Base-by-base conservation (phyloP, 2,329 filamentous ascomycete genomes). In the Ophiostoma quercus region DNA sequence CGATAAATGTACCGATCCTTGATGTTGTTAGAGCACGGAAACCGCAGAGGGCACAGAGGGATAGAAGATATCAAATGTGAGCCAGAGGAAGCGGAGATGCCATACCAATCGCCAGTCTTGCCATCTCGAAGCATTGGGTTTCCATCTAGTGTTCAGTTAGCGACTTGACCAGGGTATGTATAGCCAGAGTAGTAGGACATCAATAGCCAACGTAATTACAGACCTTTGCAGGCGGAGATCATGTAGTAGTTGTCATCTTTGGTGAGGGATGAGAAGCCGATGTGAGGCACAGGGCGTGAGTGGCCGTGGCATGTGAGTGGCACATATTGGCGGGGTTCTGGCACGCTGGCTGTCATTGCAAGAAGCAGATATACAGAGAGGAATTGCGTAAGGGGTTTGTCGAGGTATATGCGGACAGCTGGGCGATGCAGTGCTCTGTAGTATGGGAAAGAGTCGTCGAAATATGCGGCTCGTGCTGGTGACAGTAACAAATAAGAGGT, bases 81-180 rank as follows among this genome's bases (percentile, higher is more conserved):
- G 43, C 43, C 16, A 16, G 19, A 47, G 1, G 19, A 4, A 6
- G 9, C 22, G 32, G 62, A 25, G 32, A 11, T 66, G 74, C 83
- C 71, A 19, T 82, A 91, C 91, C 94, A 97, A 79, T 97, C 94
- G 71, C 95, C 95, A 66, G 94, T 99, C 72, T 96, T 87, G 73
- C 95, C 95, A 81, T 98, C 92, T 74, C 95, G 92, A 75, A 99
- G 90, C 94, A 98, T 98, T 67, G 95, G 95, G 79, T 98, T 98
- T 77, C 94, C 94, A 83, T 99, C 95, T 94, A 79, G 16, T 11
- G 19, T 34, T 25, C 6, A 39, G 22, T 73, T 78, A 70, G 67
- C 25, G 12, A 11, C 11, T 34, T 39, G 29, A 14, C 29, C 12
- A 5, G 22, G 34, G 9, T 34, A 12, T 70, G 78, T 74, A 71